Percentiles rank a stretch among this genome's conserved stretches.
phyloP scores from a whole-genome alignment of 1,284 basidiomycete genomes.

The Gomphus bonarii region DNA sequence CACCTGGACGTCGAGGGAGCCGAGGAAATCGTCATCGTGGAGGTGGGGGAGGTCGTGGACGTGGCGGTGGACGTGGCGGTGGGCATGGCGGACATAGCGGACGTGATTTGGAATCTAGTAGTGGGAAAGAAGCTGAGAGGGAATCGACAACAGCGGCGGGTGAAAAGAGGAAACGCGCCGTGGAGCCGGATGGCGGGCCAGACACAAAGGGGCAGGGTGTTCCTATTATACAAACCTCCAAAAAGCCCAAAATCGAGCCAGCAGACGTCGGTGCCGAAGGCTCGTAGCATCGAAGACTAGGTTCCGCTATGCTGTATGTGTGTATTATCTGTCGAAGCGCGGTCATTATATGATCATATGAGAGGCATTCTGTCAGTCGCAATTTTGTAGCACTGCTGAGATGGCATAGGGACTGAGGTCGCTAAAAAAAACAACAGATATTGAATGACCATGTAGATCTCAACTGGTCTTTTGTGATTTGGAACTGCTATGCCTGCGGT shows the following conservation, averaged over 20 bases:
- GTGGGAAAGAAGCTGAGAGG: conserved; percentile 18
- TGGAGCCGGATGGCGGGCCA: conserved; percentile 67
- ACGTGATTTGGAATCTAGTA: conserved; percentile 19
- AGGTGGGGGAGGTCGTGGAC: conserved; percentile 33
- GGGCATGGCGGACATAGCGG: conserved; percentile 24
- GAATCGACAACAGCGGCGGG: conserved; percentile 27
- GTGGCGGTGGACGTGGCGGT: conserved; percentile 31
- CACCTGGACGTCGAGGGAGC: conserved; percentile 29
- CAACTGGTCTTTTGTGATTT: no score
- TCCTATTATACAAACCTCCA: conserved; percentile 40
- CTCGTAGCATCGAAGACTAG: not conserved
- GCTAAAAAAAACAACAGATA: no score
- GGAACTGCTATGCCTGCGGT: no score
- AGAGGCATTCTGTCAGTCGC: no score
- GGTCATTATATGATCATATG: not conserved
- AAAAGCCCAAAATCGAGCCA: conserved; percentile 50
- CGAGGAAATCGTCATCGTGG: conserved; percentile 35
- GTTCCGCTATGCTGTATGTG: not conserved
- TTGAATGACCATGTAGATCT: no score
- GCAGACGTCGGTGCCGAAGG: not conserved
- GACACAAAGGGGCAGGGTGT: conserved; percentile 50
- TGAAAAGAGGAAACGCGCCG: conserved; percentile 62
- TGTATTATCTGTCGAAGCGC: not conserved
- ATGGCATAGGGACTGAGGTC: no score
- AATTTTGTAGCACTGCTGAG: no score